Conservation (phyloP, 139 green algal species). For the Chlamydomonas schloesseri region DNA sequence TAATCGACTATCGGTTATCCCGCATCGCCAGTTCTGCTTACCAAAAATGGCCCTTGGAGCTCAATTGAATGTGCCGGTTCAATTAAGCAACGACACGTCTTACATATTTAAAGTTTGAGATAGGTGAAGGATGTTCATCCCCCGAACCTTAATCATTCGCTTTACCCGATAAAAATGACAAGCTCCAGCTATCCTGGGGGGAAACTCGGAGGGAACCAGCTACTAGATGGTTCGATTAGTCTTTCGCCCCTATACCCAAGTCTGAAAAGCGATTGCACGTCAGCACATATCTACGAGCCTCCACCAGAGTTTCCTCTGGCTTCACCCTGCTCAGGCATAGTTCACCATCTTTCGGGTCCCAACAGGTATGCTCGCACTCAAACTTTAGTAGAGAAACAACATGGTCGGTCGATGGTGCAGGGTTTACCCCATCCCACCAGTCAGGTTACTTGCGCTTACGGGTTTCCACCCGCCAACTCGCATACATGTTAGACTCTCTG, state of each 20-base stretch:
- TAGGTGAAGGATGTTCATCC: constrained; percentile 90
- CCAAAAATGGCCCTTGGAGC: constrained; percentile 94
- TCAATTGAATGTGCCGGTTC: constrained; percentile 87
- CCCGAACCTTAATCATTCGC: constrained; percentile 94
- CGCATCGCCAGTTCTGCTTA: constrained; percentile 98
- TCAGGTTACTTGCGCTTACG: no score
- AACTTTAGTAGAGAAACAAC: constrained; percentile 91
- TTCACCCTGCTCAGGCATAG: no score
- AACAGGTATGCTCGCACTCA: constrained; percentile 91
- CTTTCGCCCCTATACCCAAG: constrained; percentile 98
- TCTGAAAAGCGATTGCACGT: constrained; percentile 98
- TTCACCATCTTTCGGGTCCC: no score
- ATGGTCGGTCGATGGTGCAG: constrained; percentile 91
- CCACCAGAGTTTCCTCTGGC: no score
- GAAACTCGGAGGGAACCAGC: constrained; percentile 96
- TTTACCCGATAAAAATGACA: constrained; percentile 93
- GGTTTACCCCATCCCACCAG: no score
- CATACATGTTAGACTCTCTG: no score
- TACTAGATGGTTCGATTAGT: constrained; percentile 99
- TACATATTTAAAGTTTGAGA: constrained; percentile 97
- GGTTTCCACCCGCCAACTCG: no score
- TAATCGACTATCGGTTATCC: constrained; percentile 95
- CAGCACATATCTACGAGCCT: no score
- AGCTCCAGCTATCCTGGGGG: constrained; percentile 89
- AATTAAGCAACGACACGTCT: constrained; percentile 88